Conservation (phyloP, 2,329 filamentous ascomycete species). For the Ophiostoma ips region DNA sequence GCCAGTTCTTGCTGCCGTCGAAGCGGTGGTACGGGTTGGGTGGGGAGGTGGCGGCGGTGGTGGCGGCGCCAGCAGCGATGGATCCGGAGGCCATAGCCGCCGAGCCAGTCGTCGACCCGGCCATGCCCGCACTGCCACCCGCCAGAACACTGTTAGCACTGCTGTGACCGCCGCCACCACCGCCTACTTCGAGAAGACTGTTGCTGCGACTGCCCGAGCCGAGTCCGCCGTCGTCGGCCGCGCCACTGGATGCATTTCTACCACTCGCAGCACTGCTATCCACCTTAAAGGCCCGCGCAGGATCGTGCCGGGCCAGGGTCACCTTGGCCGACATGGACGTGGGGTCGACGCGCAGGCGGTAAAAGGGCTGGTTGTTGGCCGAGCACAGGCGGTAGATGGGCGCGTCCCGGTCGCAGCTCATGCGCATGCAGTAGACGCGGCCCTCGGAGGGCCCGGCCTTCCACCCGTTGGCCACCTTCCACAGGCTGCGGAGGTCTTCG, state of each 20-base stretch:
- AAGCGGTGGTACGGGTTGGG: constrained; percentile 22
- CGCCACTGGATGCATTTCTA: constrained; percentile 17
- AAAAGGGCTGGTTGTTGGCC: constrained; percentile 47
- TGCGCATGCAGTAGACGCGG: constrained; percentile 42
- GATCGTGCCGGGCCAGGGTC: constrained; percentile 45
- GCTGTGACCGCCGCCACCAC: neutral
- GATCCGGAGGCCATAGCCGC: too few relatives aligned
- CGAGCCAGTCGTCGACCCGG: neutral
- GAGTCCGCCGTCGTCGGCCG: constrained; percentile 13
- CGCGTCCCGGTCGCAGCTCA: constrained; percentile 42
- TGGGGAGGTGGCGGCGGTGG: neutral
- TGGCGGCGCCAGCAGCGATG: neutral
- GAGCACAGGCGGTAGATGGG: constrained; percentile 56
- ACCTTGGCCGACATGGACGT: constrained; percentile 50
- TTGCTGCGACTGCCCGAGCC: constrained; percentile 15
- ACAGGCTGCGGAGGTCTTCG: constrained; percentile 49
- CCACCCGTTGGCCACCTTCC: constrained; percentile 59
- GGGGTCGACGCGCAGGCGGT: constrained; percentile 49
- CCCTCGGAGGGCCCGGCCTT: constrained; percentile 46
- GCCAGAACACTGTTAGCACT: neutral
- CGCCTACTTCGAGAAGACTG: constrained; percentile 1
- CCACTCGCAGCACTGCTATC: constrained; percentile 18
- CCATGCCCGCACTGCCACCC: constrained; percentile 9
- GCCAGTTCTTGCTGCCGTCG: constrained; percentile 35
- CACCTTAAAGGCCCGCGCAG: constrained; percentile 38